phyloP scores from a whole-genome alignment of 1,139 yeast genomes.

The Torulaspora globosa region DNA sequence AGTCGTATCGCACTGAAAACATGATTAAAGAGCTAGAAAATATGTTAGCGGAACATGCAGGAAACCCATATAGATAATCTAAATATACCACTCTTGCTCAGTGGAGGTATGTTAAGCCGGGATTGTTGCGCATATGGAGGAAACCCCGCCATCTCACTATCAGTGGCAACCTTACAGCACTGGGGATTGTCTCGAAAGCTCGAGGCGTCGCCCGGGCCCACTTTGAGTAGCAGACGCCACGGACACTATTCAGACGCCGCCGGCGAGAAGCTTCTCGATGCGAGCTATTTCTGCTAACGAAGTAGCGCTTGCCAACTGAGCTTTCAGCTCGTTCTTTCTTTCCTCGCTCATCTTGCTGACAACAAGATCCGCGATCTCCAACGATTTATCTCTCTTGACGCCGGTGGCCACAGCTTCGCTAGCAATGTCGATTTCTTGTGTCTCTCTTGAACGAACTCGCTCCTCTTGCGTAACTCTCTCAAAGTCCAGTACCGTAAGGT shows the following conservation, averaged over 20 bases:
- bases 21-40: slow-evolving; percentile 19
- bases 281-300: slow-evolving; percentile 70
- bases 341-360: slow-evolving; percentile 53
- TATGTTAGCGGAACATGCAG: neutral
- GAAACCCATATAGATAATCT: neutral
- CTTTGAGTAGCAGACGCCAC: no score
- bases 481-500: slow-evolving; percentile 62
- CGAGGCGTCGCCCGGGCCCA: neutral
- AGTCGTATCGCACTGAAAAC: slow-evolving; percentile 10
- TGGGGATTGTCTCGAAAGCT: no score
- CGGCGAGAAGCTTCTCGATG: slow-evolving; percentile 48
- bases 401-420: neutral
- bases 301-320: slow-evolving; percentile 56
- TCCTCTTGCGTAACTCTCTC: slow-evolving; percentile 56
- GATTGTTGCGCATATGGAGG: no score
- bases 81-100: neutral
- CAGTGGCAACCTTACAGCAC: no score
- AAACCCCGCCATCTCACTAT: no score
- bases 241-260: slow-evolving; percentile 26
- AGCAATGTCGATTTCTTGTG: neutral
- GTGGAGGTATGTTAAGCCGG: no score
- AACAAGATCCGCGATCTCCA: slow-evolving; percentile 35
- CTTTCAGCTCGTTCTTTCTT: slow-evolving; percentile 44
- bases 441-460: slow-evolving; percentile 36
- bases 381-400: slow-evolving; percentile 31